Evolutionary conservation across 306 rosid genomes (phyloP), one percentile per base, ranked within the genome.

Genomic region (Abrus pulchellus): DNA sequence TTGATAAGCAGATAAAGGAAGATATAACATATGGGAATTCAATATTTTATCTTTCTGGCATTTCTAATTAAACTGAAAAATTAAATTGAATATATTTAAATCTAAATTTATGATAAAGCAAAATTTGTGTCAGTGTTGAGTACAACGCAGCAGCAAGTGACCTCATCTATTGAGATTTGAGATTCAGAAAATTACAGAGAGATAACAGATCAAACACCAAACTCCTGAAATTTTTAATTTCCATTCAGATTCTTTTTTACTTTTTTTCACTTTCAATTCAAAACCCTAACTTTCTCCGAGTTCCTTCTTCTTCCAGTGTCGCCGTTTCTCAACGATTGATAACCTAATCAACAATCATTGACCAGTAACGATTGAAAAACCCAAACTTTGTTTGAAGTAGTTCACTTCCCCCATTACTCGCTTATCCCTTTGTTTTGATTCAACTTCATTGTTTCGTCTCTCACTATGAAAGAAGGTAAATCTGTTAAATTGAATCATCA

Each of bases 401-500:
- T 36, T 80, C 62, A 61, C 29, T 50, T 20, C 48, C 59, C 63
- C 27, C n/a, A 9, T 27, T 45, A 52, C 52, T 57, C 74, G 57
- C 57, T 52, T 9, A 55, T 29, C 66, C 8, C 14, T 10, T 52
- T 38, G 2, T 49, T 66, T 43, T 38, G 6, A 38, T 72, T 73
- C 11, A 4, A 12, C n/a, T 32, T 56, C 2, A 6, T 33, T 69
- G 11, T 13, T 45, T 71, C 48, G 8, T 56, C 68, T 57, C 8
- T 55, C 80, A 83, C 85, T 14, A 96, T 96, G 99, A 96, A 96
- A 87, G 99, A 96, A 81, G 97, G 87, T 74, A 94, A 94, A 80
- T 87, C 92, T 29, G 86, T 70, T 44, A 94, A 92, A 66, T 53
- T 87, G 14, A 92, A 85, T 73, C 87, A 83, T 36, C 93, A 82